Evolutionary conservation across 2,329 filamentous ascomycete genomes (phyloP).

Genomic region (Aspergillus ochraceus): DNA sequence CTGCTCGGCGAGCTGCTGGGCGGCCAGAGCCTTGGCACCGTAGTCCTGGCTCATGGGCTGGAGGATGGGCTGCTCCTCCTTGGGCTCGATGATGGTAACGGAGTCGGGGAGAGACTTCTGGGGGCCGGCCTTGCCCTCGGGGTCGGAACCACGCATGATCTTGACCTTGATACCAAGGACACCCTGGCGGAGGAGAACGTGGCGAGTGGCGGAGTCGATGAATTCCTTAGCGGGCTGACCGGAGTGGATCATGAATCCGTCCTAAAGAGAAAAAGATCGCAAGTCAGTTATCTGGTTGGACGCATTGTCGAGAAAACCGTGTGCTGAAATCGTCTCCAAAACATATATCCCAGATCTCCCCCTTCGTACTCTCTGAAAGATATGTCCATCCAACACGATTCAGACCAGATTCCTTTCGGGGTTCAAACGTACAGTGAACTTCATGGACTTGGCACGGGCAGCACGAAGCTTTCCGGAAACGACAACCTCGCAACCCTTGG

Average conservation of each 20-base stretch:
- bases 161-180: slow-evolving; percentile 99
- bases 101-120: slow-evolving; percentile 97
- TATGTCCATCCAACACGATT: neutral
- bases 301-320: neutral
- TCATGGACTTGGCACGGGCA: slow-evolving; percentile 99
- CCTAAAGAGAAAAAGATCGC: slow-evolving; percentile 42
- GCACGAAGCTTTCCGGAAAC: slow-evolving; percentile 98
- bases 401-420: neutral
- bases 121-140: slow-evolving; percentile 97
- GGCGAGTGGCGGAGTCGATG: slow-evolving; percentile 96
- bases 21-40: slow-evolving; percentile 81
- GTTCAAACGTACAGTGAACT: slow-evolving; percentile 79
- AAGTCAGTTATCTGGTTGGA: slow-evolving; percentile 9
- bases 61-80: slow-evolving; percentile 95
- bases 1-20: slow-evolving; percentile 56
- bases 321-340: neutral
- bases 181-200: slow-evolving; percentile 99
- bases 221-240: slow-evolving; percentile 99
- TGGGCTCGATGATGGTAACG: slow-evolving; percentile 99
- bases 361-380: neutral
- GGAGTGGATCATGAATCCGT: slow-evolving; percentile 99
- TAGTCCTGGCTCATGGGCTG: slow-evolving; percentile 98
- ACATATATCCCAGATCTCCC: neutral
- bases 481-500: slow-evolving; percentile 99
- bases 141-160: slow-evolving; percentile 99